Conservation (phyloP, 441 rosid species). For the Theobroma grandiflorum region DNA sequence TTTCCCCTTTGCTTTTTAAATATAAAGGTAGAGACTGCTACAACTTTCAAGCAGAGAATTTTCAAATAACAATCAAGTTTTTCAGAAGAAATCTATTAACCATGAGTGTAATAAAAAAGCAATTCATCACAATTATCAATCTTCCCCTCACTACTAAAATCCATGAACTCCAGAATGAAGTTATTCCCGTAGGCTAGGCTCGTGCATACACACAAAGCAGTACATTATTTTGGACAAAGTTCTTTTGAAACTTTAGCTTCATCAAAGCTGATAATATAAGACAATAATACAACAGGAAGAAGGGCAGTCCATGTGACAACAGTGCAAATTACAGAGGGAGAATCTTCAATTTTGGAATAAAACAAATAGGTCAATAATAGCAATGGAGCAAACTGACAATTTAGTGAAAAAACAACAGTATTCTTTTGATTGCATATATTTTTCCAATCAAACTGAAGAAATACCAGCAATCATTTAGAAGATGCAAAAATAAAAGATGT, state of each 20-base stretch:
- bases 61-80: background rate
- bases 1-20: background rate
- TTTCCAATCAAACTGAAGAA: constrained; percentile 36
- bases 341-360: background rate
- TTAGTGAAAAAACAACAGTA: background rate
- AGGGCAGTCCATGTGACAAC: background rate
- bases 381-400: background rate
- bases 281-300: background rate
- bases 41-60: background rate
- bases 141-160: background rate
- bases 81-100: constrained; percentile 2
- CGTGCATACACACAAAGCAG: background rate
- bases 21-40: background rate
- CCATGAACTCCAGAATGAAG: background rate
- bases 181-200: background rate
- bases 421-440: background rate
- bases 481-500: constrained; percentile 4
- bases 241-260: constrained; percentile 8
- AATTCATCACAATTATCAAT: constrained; percentile 2
- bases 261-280: background rate
- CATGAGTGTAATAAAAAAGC: background rate
- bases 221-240: background rate
- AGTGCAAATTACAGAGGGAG: background rate
- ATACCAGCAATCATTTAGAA: constrained; percentile 28
- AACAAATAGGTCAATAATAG: background rate